Conservation (phyloP, 805 yeast genomes). For the Spathaspora sp. region DNA sequence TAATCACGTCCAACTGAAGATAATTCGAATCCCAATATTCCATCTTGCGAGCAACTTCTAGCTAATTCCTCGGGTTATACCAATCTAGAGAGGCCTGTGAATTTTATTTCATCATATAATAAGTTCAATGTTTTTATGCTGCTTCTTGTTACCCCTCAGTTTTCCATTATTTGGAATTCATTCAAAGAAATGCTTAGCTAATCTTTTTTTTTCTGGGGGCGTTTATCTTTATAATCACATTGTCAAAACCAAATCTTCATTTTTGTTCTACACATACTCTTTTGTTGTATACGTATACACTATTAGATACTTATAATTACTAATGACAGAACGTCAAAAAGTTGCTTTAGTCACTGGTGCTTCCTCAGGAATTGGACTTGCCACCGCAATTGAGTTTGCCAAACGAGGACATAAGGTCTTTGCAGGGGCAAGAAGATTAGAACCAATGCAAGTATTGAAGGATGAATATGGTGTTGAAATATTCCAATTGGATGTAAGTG, state of each 20-base stretch:
- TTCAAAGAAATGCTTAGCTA: too few relatives aligned
- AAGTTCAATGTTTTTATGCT: too few relatives aligned
- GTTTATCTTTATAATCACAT: too few relatives aligned
- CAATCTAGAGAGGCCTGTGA: too few relatives aligned
- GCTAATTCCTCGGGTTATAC: too few relatives aligned
- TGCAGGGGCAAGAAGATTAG: conserved; percentile 71
- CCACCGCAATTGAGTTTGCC: conserved; percentile 47
- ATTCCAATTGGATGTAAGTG: conserved; percentile 56
- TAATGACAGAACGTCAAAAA: conserved; percentile 23
- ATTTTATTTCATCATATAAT: too few relatives aligned
- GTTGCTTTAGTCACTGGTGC: conserved; percentile 57
- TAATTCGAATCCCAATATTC: too few relatives aligned
- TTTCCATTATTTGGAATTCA: too few relatives aligned
- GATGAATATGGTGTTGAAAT: conserved; percentile 42
- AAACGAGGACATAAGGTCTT: conserved; percentile 55
- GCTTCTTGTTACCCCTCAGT: too few relatives aligned
- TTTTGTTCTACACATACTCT: neutral
- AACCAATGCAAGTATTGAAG: conserved; percentile 52
- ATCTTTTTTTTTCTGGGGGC: too few relatives aligned
- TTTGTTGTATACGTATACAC: neutral
- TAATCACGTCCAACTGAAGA: too few relatives aligned
- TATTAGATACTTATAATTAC: neutral
- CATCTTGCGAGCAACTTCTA: too few relatives aligned
- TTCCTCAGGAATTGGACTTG: conserved; percentile 54
- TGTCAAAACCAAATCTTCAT: neutral